Base-by-base conservation (phyloP, 495 filamentous ascomycete genomes). In the Aspergillus funiculosus region DNA sequence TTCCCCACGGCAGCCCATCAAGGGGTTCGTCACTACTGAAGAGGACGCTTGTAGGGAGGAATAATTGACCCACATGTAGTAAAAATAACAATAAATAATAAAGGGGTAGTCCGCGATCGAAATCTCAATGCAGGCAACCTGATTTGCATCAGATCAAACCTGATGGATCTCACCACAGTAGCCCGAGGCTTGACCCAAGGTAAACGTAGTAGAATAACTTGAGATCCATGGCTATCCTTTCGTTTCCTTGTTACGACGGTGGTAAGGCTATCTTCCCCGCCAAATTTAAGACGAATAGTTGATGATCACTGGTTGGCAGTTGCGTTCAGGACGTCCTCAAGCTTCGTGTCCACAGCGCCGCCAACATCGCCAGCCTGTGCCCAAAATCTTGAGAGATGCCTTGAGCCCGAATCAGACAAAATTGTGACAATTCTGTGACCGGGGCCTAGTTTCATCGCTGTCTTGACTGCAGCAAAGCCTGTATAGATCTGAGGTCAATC, bases 341-440 rank as follows among this genome's bases (percentile, higher is more conserved):
- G 61, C 50, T 65, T 72, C 5, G 68, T 78, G 46, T 74, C 71
- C 14, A 61, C 63, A 5, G 71, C 71, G 18, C 67, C 74, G 4
- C 83, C 87, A 46, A 89, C 72, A 39, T 84, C 77, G 7, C 81
- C 87, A 28, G 87, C 81, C 45, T 77, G 76, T 48, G 86, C 85
- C 88, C 89, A 98, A 66, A 98, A 95, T 60, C 91, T 90, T 48
- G 86, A 94, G 19, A 99, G 67, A 65, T 99, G 94, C 53, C 92
- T 74, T 14, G 85, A 85, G 2, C 92, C 92, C 20, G 83, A 86
- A 63, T 99, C 92, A 58, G 91, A 97, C 32, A 97, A 66, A 10
- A 99, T 74, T 0, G 92, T 99, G 18, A 96, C 90, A 34, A 99
- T 81, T 29, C 78, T 71, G 57, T 90, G 83, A 0, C 81, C 84